phyloP scores from a whole-genome alignment of 768 basidiomycete species.

The Phanerochaete carnosa region DNA sequence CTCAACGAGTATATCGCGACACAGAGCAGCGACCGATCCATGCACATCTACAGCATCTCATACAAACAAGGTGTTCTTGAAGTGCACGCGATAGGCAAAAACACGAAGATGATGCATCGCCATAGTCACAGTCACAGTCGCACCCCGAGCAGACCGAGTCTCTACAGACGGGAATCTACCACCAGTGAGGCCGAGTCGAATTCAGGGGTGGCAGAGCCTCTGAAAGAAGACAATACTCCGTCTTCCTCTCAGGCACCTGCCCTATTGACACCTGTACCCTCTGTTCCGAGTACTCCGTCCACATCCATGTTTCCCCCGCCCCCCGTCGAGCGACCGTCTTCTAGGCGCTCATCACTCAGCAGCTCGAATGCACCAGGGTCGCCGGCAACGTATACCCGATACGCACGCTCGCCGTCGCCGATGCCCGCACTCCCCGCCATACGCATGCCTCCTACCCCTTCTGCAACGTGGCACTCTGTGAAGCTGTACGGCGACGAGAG shows the following conservation, averaged over 20 bases:
- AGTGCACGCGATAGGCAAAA: slow-evolving; percentile 88
- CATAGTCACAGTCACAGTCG: slow-evolving; percentile 69
- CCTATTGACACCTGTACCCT: slow-evolving; percentile 62
- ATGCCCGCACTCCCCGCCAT: slow-evolving; percentile 95
- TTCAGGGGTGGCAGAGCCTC: slow-evolving; percentile 49
- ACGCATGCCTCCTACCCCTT: slow-evolving; percentile 53
- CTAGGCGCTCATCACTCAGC: slow-evolving; percentile 63
- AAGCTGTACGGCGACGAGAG: slow-evolving; percentile 94
- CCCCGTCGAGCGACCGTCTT: slow-evolving; percentile 63
- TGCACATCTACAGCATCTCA: slow-evolving; percentile 89
- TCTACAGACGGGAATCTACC: slow-evolving; percentile 68
- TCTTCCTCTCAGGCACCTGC: slow-evolving; percentile 31
- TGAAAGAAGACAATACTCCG: slow-evolving; percentile 44
- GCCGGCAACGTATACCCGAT: slow-evolving; percentile 54
- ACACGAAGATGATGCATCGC: slow-evolving; percentile 69
- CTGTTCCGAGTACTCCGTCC: slow-evolving; percentile 65
- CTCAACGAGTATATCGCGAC: slow-evolving; percentile 96
- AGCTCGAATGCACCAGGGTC: slow-evolving; percentile 79
- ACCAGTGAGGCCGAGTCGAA: slow-evolving; percentile 73
- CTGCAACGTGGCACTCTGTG: slow-evolving; percentile 60
- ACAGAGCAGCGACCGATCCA: slow-evolving; percentile 92
- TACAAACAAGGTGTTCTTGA: slow-evolving; percentile 81
- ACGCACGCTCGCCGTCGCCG: slow-evolving; percentile 82
- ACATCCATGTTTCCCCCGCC: slow-evolving; percentile 60
- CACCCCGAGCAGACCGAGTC: slow-evolving; percentile 61